Evolutionary conservation across 129 eudicot genomes (phyloP).

Genomic region (Dittrichia graveolens): DNA sequence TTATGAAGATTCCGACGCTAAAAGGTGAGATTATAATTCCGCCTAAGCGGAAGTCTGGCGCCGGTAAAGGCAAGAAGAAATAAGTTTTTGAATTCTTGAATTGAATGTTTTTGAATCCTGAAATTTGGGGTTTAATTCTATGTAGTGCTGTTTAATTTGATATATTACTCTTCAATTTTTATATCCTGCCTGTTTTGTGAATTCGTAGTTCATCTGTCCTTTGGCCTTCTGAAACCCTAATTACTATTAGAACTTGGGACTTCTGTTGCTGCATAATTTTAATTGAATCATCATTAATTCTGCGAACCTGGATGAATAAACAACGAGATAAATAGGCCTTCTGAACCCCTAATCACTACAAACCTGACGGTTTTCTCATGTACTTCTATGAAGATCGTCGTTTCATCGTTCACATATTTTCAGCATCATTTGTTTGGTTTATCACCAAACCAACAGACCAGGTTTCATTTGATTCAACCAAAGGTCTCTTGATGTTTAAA

Average conservation of each 20-base stretch:
- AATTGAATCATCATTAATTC: too few species aligned
- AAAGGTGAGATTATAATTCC: constrained; percentile 84
- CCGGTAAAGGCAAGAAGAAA: constrained; percentile 61
- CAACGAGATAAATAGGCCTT: too few species aligned
- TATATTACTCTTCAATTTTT: constrained; percentile 3
- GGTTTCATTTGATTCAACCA: too few species aligned
- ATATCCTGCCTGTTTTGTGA: constrained; percentile 22
- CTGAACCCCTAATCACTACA: too few species aligned
- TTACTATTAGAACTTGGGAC: neutral
- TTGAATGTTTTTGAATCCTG: neutral
- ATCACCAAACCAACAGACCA: too few species aligned
- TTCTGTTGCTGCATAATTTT: neutral
- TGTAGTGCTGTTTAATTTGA: constrained; percentile 16
- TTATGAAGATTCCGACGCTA: constrained; percentile 72
- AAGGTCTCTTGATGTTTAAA: too few species aligned
- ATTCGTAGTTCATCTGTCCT: neutral
- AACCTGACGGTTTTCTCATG: too few species aligned
- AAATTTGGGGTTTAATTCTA: constrained; percentile 3
- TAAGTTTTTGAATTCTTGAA: constrained; percentile 11
- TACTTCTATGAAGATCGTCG: too few species aligned
- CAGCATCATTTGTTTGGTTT: too few species aligned
- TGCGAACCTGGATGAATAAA: too few species aligned
- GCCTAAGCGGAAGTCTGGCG: constrained; percentile 45
- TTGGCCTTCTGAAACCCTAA: constrained; percentile 1
- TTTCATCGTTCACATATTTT: too few species aligned